These are phyloP conservation scores for Vitis hybrid DNA, from an alignment of 177 flowering plant genomes.

Conservation along the genomic window DNA sequence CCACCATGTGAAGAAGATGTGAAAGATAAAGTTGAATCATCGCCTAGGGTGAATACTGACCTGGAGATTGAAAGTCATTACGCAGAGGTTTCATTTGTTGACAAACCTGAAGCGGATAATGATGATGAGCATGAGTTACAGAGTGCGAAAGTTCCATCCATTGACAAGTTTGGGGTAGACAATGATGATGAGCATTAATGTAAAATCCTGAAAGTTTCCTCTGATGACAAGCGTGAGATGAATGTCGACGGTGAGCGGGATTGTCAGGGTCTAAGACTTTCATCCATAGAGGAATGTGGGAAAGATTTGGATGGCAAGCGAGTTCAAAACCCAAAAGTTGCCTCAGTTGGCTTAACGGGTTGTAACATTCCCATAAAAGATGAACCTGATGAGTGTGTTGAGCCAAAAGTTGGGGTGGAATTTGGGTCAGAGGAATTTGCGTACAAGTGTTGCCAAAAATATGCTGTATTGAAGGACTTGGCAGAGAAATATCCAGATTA, in stretches of 20 bases:
- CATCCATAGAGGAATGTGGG: slow-evolving; percentile 13
- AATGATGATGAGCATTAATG: slow-evolving; percentile 1
- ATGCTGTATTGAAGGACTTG: slow-evolving; percentile 19
- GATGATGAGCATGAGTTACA: slow-evolving; percentile 1
- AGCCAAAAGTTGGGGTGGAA: slow-evolving; percentile 22
- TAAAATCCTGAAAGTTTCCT: slow-evolving; percentile 13
- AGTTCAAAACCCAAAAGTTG: slow-evolving; percentile 13
- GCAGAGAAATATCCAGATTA: too few relatives aligned
- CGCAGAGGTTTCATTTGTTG: slow-evolving; percentile 2
- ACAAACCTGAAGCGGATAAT: background rate
- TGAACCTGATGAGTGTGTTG: slow-evolving; percentile 4
- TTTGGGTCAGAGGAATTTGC: slow-evolving; percentile 29
- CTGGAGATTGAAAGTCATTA: background rate
- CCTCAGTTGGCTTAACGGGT: slow-evolving; percentile 11
- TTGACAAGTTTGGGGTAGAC: slow-evolving; percentile 1
- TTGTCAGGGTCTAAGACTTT: slow-evolving; percentile 4
- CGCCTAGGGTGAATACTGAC: slow-evolving; percentile 9
- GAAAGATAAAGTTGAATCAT: background rate
- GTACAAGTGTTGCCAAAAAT: slow-evolving; percentile 22
- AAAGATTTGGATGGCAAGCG: slow-evolving; percentile 10
- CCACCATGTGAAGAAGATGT: background rate
- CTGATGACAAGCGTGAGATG: slow-evolving; percentile 10
- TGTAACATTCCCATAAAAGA: background rate
- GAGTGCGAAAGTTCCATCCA: slow-evolving; percentile 5
- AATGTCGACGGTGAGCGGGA: slow-evolving; percentile 16